Percentiles rank a stretch among this genome's conserved stretches.
Evolutionary conservation across 1,284 basidiomycete species (phyloP).

Genomic region (Blastosporella zonata): DNA sequence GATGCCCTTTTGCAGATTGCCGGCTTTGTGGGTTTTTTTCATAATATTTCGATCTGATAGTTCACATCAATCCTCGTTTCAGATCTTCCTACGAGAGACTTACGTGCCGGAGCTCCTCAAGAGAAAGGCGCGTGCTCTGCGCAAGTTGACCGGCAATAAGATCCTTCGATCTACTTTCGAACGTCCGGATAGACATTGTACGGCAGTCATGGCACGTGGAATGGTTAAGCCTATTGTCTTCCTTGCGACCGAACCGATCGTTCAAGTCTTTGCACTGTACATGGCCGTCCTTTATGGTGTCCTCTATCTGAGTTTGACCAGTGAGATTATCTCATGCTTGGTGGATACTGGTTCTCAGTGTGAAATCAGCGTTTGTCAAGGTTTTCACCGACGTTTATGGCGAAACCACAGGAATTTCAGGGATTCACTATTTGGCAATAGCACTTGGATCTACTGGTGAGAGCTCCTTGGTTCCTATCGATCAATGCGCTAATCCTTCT

Average conservation of each 20-base stretch:
- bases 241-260: constrained; percentile 38
- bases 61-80: constrained; percentile 3
- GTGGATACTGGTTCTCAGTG: background rate
- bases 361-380: constrained; percentile 28
- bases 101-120: constrained; percentile 31
- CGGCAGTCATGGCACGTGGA: constrained; percentile 30
- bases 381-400: constrained; percentile 37
- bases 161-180: constrained; percentile 24
- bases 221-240: constrained; percentile 30
- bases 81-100: constrained; percentile 31
- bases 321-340: constrained; percentile 18
- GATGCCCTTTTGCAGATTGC: constrained; percentile 29
- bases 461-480: background rate
- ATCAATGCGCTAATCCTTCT: background rate
- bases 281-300: constrained; percentile 39
- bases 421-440: constrained; percentile 42
- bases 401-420: constrained; percentile 37
- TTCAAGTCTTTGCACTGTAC: constrained; percentile 36
- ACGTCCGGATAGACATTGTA: constrained; percentile 25
- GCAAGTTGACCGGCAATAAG: constrained; percentile 23
- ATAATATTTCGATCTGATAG: constrained; percentile 1
- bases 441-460: constrained; percentile 31
- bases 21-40: constrained; percentile 24
- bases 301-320: constrained; percentile 41
- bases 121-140: constrained; percentile 23